A percentile compares a stretch with the other conserved stretches of the same genome.
phyloP scores from a whole-genome alignment of 495 filamentous ascomycete genomes.

The Tuber indicum region DNA sequence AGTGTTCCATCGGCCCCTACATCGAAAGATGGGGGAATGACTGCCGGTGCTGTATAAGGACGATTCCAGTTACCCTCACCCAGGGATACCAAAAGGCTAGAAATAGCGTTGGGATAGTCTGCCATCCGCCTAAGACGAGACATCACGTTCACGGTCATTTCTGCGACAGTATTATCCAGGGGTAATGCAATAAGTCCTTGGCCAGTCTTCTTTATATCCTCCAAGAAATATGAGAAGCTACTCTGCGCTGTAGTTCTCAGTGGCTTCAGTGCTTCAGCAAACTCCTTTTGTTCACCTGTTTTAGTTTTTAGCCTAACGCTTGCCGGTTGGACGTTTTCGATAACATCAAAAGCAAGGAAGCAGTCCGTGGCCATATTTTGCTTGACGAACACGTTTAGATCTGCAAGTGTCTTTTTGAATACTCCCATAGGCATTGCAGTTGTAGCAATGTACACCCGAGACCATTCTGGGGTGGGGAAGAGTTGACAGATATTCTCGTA shows the following conservation, averaged over 20 bases:
- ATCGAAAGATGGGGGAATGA: conserved; percentile 71
- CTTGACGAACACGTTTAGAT: conserved; percentile 84
- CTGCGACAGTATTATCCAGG: conserved; percentile 67
- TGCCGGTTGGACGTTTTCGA: conserved; percentile 78
- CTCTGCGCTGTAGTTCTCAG: conserved; percentile 85
- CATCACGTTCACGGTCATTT: conserved; percentile 78
- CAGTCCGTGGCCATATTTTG: conserved; percentile 84
- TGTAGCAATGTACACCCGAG: conserved; percentile 65
- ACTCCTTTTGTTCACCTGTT: conserved; percentile 77
- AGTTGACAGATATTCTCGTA: conserved; percentile 79
- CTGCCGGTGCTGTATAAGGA: conserved; percentile 48
- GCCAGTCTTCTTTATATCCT: conserved; percentile 72
- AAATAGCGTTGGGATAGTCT: conserved; percentile 76
- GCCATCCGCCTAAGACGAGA: conserved; percentile 78
- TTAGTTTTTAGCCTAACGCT: conserved; percentile 71
- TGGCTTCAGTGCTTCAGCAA: conserved; percentile 79
- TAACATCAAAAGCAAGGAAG: conserved; percentile 91
- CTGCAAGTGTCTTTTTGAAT: conserved; percentile 75
- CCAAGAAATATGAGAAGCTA: conserved; percentile 74
- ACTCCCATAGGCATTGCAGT: conserved; percentile 69
- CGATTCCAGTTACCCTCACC: conserved; percentile 87
- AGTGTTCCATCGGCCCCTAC: conserved; percentile 82
- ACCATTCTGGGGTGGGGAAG: conserved; percentile 79
- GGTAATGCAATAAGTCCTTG: conserved; percentile 60
- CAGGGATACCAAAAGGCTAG: conserved; percentile 81